Percentiles rank a stretch among this genome's conserved stretches.
Evolutionary conservation across 176 grass and related monocot species (phyloP).

Genomic region (Triticum timopheevii): DNA sequence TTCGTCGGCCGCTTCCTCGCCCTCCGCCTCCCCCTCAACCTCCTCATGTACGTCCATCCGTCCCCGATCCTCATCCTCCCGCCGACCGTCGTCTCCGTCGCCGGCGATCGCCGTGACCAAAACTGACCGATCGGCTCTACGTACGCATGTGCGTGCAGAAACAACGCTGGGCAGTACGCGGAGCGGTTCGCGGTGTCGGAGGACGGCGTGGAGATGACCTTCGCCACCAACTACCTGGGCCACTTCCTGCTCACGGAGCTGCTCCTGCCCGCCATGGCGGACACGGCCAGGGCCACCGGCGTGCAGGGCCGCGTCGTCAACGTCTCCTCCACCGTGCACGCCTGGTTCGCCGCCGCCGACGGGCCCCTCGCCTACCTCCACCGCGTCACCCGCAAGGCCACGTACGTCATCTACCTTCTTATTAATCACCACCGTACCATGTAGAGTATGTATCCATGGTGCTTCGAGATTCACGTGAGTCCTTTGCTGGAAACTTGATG

Average conservation of each 20-base stretch:
- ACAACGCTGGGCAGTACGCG: conserved; percentile 95
- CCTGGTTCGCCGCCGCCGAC: conserved; percentile 82
- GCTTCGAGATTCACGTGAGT: conserved; percentile 15
- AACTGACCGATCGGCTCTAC: too few relatives aligned
- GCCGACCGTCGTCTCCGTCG: background rate
- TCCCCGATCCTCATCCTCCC: background rate
- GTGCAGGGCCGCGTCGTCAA: conserved; percentile 86
- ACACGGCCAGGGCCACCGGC: conserved; percentile 67
- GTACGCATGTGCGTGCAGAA: conserved; percentile 36
- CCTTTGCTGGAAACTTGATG: background rate
- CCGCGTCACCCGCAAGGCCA: conserved; percentile 69
- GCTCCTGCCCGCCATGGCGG: conserved; percentile 71
- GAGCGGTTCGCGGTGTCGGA: conserved; percentile 65
- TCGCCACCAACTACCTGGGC: conserved; percentile 95
- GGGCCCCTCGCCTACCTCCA: conserved; percentile 73
- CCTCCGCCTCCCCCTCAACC: conserved; percentile 79
- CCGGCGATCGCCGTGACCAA: background rate
- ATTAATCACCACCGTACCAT: too few relatives aligned
- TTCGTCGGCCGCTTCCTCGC: conserved; percentile 70
- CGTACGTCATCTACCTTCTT: conserved; percentile 22
- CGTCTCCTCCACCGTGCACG: conserved; percentile 83
- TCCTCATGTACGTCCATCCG: conserved; percentile 50
- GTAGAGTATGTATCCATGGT: background rate
- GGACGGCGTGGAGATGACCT: conserved; percentile 95
- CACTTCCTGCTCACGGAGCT: conserved; percentile 87